Conservation (phyloP, 768 basidiomycete genomes). For the Termitomyces sp. region DNA sequence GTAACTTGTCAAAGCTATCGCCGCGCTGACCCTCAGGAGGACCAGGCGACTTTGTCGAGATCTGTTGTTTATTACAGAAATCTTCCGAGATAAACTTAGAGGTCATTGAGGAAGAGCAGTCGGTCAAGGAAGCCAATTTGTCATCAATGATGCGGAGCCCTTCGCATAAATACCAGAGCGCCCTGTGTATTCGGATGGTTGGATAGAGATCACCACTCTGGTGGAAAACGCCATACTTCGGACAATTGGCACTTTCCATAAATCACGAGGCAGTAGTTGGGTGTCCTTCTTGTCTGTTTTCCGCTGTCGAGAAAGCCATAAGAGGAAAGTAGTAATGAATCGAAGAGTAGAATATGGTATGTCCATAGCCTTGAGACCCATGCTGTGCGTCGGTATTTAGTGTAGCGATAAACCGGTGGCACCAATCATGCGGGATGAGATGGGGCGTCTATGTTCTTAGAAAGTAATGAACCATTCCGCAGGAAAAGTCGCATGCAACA, state of each 20-base stretch:
- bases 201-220: background rate
- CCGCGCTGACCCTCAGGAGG: background rate
- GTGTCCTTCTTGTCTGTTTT: background rate
- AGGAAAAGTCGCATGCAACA: background rate
- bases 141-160: background rate
- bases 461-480: background rate
- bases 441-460: background rate
- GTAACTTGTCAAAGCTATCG: background rate
- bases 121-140: background rate
- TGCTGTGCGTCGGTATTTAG: background rate
- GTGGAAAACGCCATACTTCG: background rate
- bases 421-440: background rate
- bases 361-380: background rate
- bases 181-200: background rate
- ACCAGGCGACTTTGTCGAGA: background rate
- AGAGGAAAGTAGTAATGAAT: background rate
- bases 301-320: background rate
- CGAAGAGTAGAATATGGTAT: background rate
- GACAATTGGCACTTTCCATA: background rate
- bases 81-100: background rate
- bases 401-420: background rate
- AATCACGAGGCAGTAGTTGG: background rate
- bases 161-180: background rate
- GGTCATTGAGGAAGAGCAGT: background rate
- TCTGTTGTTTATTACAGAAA: background rate